A percentile compares a stretch with the other conserved stretches of the same genome.
phyloP scores from a whole-genome alignment of 2,329 filamentous ascomycete species.

The Clonostachys solani region DNA sequence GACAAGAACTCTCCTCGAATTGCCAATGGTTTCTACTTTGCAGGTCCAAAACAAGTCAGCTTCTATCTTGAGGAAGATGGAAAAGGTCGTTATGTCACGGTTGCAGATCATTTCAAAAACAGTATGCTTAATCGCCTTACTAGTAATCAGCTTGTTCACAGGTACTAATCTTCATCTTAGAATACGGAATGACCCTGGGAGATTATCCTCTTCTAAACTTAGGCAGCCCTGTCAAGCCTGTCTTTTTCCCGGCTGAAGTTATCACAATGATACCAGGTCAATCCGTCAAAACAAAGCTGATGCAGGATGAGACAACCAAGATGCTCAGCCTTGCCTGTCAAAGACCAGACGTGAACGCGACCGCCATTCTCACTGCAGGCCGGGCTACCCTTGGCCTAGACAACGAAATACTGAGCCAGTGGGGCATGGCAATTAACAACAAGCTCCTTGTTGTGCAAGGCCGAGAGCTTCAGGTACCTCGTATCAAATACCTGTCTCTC shows the following conservation, averaged over 20 bases:
- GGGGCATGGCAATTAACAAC: slow-evolving; percentile 59
- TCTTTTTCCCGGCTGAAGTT: slow-evolving; percentile 64
- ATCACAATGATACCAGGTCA: slow-evolving; percentile 64
- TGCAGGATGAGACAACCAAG: slow-evolving; percentile 51
- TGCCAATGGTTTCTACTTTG: slow-evolving; percentile 13
- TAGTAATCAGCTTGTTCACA: not conserved
- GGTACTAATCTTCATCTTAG: slow-evolving; percentile 10
- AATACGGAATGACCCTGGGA: slow-evolving; percentile 25
- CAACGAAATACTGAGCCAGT: slow-evolving; percentile 39
- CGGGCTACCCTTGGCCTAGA: slow-evolving; percentile 55
- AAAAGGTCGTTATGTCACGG: slow-evolving; percentile 21
- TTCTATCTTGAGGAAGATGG: slow-evolving; percentile 21
- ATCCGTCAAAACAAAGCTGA: slow-evolving; percentile 54
- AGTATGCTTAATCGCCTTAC: slow-evolving; percentile 24
- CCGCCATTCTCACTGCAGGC: slow-evolving; percentile 57
- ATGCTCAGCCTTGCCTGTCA: slow-evolving; percentile 75
- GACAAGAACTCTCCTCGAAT: not conserved
- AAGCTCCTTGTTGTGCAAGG: slow-evolving; percentile 68
- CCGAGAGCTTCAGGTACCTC: slow-evolving; percentile 60
- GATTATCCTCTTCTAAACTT: slow-evolving; percentile 62
- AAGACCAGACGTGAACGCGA: slow-evolving; percentile 60
- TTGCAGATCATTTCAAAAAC: slow-evolving; percentile 36
- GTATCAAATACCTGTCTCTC: slow-evolving; percentile 49
- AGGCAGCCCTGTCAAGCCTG: slow-evolving; percentile 50
- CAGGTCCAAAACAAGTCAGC: slow-evolving; percentile 22